These are phyloP conservation scores for Hyphopichia burtonii DNA, from an alignment of 1,139 yeast genomes.

Conservation along the genomic window DNA sequence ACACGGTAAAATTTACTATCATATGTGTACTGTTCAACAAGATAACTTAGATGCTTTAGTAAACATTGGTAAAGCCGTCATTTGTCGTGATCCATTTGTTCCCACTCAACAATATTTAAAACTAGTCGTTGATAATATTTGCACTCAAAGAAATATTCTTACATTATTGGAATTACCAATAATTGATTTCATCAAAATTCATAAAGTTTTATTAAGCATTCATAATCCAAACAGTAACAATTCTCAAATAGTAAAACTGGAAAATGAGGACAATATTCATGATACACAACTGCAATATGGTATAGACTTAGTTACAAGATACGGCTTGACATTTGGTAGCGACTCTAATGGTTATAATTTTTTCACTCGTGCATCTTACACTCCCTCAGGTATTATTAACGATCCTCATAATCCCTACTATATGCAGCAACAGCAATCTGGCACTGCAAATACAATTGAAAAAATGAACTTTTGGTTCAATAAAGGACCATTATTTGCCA, in stretches of 20 bases:
- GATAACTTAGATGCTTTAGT: conserved; percentile 78
- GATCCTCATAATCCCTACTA: conserved; percentile 37
- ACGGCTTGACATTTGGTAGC: conserved; percentile 69
- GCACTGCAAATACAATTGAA: conserved; percentile 42
- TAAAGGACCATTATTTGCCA: conserved; percentile 71
- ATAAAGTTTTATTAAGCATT: conserved; percentile 55
- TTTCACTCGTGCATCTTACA: conserved; percentile 49
- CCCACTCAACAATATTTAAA: conserved; percentile 77
- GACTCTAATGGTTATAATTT: conserved; percentile 67
- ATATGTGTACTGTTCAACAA: conserved; percentile 80
- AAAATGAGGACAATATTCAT: conserved; percentile 28
- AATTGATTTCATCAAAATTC: conserved; percentile 65
- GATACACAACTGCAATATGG: conserved; percentile 51
- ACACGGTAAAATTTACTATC: conserved; percentile 77
- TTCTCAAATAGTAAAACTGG: conserved; percentile 8
- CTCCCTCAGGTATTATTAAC: conserved; percentile 29
- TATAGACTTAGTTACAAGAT: conserved; percentile 63
- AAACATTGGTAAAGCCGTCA: conserved; percentile 73
- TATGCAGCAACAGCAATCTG: conserved; percentile 20
- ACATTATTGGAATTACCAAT: conserved; percentile 58
- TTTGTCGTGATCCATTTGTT: conserved; percentile 77
- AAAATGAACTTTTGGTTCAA: conserved; percentile 73
- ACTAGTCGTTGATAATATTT: conserved; percentile 74
- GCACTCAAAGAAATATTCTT: conserved; percentile 65
- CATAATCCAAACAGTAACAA: conserved; percentile 39